Percentiles rank a stretch among this genome's conserved stretches.
These are phyloP conservation scores for Syzygium grande DNA, from an alignment of 345 rosid species.

Conservation along the genomic window DNA sequence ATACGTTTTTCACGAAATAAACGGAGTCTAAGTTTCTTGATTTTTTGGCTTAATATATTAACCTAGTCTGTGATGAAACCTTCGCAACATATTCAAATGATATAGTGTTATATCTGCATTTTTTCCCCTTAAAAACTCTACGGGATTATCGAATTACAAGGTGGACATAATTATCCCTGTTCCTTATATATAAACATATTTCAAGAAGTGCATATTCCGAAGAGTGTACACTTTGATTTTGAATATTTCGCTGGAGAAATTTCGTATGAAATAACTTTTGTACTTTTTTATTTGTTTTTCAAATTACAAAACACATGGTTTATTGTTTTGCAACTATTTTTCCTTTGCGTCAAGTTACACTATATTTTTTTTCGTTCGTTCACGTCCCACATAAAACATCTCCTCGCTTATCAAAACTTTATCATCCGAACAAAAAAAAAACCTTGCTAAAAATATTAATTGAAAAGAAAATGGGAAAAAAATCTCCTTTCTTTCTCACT, in stretches of 20 bases:
- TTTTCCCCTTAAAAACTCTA: too few species aligned
- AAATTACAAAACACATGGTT: not conserved
- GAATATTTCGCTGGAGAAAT: not conserved
- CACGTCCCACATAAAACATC: not conserved
- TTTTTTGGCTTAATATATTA: too few species aligned
- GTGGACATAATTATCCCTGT: not conserved
- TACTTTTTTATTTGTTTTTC: not conserved
- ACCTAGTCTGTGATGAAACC: not conserved
- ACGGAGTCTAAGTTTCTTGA: too few species aligned
- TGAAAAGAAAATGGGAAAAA: not conserved
- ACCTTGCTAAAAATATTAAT: not conserved
- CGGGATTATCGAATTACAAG: not conserved
- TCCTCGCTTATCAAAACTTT: not conserved
- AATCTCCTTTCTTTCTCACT: not conserved
- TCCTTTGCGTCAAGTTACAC: not conserved
- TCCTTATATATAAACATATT: not conserved
- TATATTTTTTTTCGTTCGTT: not conserved
- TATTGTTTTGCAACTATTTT: not conserved
- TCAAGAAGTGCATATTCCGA: not conserved
- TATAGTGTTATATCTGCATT: too few species aligned
- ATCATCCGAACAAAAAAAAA: too few species aligned
- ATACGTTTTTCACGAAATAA: too few species aligned
- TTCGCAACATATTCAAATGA: too few species aligned
- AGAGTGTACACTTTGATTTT: not conserved
- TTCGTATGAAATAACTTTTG: not conserved